phyloP scores from a whole-genome alignment of 1,284 basidiomycete genomes.

The Singerocomus rubriflavus region DNA sequence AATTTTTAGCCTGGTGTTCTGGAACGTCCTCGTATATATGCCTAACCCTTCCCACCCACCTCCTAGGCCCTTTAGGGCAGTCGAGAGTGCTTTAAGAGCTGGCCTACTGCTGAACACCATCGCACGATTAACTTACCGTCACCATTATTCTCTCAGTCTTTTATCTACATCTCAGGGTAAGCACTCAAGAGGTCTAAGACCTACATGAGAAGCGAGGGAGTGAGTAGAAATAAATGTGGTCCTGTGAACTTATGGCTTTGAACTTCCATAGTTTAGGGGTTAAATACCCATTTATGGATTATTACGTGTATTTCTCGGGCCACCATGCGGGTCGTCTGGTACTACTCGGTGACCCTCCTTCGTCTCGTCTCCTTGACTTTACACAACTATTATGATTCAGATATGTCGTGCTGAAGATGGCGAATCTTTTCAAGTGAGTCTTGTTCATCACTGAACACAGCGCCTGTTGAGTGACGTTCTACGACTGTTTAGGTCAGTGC shows the following conservation, averaged over 20 bases:
- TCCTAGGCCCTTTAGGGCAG: too few species aligned
- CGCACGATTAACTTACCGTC: too few species aligned
- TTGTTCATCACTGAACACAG: not conserved
- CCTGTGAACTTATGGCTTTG: not conserved
- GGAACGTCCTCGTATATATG: too few species aligned
- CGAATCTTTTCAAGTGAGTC: conserved; percentile 47
- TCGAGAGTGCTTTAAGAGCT: too few species aligned
- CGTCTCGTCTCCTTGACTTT: conserved; percentile 5
- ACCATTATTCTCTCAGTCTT: too few species aligned
- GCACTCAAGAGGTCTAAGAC: too few species aligned
- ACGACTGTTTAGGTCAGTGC: conserved; percentile 50
- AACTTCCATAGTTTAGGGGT: conserved; percentile 16
- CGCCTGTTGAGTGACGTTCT: conserved; percentile 1
- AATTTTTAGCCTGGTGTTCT: too few species aligned
- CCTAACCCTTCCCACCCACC: too few species aligned
- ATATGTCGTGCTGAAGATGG: conserved; percentile 77
- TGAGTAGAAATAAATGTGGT: not conserved
- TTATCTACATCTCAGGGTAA: too few species aligned
- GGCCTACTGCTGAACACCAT: too few species aligned
- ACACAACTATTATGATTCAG: conserved; percentile 50
- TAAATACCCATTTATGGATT: conserved; percentile 18
- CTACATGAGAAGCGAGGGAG: too few species aligned
- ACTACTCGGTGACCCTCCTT: not conserved
- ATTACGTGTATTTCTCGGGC: conserved; percentile 16
- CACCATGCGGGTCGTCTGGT: not conserved